These are phyloP conservation scores for Verticillium albo-atrum DNA, from an alignment of 2,329 filamentous ascomycete genomes.

Conservation along the genomic window DNA sequence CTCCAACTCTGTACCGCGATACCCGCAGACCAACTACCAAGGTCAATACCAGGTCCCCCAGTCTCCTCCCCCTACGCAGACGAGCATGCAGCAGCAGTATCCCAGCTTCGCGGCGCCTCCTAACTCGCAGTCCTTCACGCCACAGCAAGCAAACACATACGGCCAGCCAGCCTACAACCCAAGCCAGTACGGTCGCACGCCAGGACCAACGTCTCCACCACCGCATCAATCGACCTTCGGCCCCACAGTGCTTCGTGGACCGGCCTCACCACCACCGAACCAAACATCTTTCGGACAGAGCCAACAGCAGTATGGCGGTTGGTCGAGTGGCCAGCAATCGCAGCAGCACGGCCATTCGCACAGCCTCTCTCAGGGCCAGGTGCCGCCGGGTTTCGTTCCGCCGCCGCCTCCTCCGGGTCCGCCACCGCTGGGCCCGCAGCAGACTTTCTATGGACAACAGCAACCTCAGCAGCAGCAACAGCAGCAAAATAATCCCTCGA, in stretches of 20 bases:
- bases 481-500: constrained; percentile 13
- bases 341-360: constrained; percentile 28
- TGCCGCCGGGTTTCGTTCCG: constrained; percentile 55
- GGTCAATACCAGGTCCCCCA: constrained; percentile 57
- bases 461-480: constrained; percentile 23
- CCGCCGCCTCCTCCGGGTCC: constrained; percentile 61
- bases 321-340: constrained; percentile 22
- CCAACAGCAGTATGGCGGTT: constrained; percentile 30
- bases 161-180: constrained; percentile 53
- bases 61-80: constrained; percentile 49
- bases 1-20: constrained; percentile 29
- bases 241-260: constrained; percentile 30
- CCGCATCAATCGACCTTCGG: constrained; percentile 54
- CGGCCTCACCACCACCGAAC: constrained; percentile 54
- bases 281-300: constrained; percentile 41
- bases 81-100: constrained; percentile 29
- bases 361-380: constrained; percentile 35
- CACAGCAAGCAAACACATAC: constrained; percentile 38
- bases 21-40: constrained; percentile 48
- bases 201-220: constrained; percentile 57
- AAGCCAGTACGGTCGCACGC: constrained; percentile 53
- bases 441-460: constrained; percentile 48
- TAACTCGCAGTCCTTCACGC: constrained; percentile 24
- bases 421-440: constrained; percentile 57
- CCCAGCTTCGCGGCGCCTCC: constrained; percentile 39